Base-by-base conservation (phyloP, 75 land plant species). In the Pinus taeda region DNA sequence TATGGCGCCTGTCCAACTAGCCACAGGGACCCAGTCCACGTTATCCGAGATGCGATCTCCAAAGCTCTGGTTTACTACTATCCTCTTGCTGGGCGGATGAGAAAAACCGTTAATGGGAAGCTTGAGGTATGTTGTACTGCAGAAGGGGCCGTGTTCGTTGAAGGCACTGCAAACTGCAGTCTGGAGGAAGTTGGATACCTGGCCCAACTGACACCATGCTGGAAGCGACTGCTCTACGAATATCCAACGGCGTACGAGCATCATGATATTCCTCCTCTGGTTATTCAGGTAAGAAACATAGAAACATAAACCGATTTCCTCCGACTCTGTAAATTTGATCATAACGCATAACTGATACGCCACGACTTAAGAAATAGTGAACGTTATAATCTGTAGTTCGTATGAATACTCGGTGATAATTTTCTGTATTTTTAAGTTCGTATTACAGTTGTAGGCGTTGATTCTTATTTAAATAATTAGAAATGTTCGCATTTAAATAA, bases 71-170 rank as follows among this genome's bases (percentile, higher is more conserved):
- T 90, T 13, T 84, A 85, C 49, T 91, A 90, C 76, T 90, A 88
- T 57, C 96, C 96, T 4, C 85, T 93, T 14, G 94, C 98, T 5
- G 98, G 98, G 17, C 56, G 94, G 75, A 74, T 96, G 21, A 89
- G 91, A 0, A 81, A 91, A 74, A 93, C 92, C 83, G 15, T 64
- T 0, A 88, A 88, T 57, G 83, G 73, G 77, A 96, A 91, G 83
- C 90, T 96, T 33, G 83, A 88, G 15, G 88, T 93, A 49, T 83
- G 91, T 45, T 91, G 90, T 77, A 82, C 85, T 0, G 91, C 80
- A 0, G 91, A 96, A 63, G 98, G 98, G 1, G 94, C 91, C 14
- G 83, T 91, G 30, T 91, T 96, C 58, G 94, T 93, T n/a, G 94
- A 91, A 69, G 98, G 94, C 22, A 81, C 79, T 15, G 90, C 98